These are phyloP conservation scores for Entrophospora sp. DNA, from an alignment of 192 early-diverging fungal genomes.

Conservation along the genomic window DNA sequence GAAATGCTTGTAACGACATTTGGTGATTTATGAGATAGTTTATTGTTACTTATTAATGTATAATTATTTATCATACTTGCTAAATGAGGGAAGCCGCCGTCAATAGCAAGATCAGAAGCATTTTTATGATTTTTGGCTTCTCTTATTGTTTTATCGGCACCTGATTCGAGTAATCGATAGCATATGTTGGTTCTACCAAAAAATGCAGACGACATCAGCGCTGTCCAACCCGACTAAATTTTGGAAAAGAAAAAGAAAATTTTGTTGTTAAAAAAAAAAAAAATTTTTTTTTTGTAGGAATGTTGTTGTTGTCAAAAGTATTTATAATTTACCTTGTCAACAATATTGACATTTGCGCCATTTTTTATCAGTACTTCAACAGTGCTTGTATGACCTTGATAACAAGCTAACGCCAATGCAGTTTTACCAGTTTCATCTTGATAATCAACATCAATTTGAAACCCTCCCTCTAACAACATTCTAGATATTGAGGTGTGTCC, in stretches of 20 bases:
- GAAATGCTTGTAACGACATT: not conserved
- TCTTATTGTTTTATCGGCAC: constrained; percentile 25
- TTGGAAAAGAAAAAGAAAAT: not conserved
- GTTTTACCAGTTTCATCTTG: constrained; percentile 28
- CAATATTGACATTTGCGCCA: constrained; percentile 24
- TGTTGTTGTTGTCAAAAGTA: too few relatives aligned
- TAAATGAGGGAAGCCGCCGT: constrained; percentile 27
- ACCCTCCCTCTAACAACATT: constrained; percentile 34
- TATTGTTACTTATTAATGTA: not conserved
- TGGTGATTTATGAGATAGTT: not conserved
- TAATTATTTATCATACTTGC: constrained; percentile 25
- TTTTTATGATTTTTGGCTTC: constrained; percentile 25
- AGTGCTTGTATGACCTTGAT: constrained; percentile 25
- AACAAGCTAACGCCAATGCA: constrained; percentile 26
- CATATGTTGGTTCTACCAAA: constrained; percentile 26
- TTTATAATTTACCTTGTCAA: constrained; percentile 21
- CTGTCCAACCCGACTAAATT: constrained; percentile 25
- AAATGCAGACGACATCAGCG: constrained; percentile 33
- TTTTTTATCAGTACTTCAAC: constrained; percentile 24
- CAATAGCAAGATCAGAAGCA: constrained; percentile 25
- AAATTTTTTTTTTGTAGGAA: too few relatives aligned
- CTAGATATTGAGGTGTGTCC: constrained; percentile 32
- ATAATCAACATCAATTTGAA: constrained; percentile 26
- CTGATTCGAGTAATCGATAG: constrained; percentile 21
- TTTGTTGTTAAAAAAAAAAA: too few relatives aligned